These are phyloP conservation scores for Anthracocystis setariae DNA, from an alignment of 1,284 basidiomycete species.

Conservation along the genomic window DNA sequence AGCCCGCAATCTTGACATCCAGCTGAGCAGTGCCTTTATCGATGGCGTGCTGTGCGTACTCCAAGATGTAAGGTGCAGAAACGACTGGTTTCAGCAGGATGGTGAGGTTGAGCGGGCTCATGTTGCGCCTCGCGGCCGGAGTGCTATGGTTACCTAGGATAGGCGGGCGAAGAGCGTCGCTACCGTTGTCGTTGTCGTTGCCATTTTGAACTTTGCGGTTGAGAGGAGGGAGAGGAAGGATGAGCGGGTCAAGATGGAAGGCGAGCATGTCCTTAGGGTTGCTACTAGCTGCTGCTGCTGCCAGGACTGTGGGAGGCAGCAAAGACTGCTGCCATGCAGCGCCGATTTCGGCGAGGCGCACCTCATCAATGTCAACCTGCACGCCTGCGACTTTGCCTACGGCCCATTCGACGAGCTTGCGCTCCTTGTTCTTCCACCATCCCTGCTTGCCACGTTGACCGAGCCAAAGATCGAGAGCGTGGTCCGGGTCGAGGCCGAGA, in stretches of 20 bases:
- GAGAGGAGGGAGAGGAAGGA: conserved; percentile 53
- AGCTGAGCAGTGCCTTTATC: conserved; percentile 48
- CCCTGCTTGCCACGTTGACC: conserved; percentile 42
- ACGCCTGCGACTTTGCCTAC: conserved; percentile 57
- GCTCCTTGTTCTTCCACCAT: conserved; percentile 55
- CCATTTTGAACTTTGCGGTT: conserved; percentile 28
- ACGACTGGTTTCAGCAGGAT: conserved; percentile 58
- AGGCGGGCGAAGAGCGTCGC: conserved; percentile 30
- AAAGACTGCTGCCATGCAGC: conserved; percentile 27
- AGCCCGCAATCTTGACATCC: conserved; percentile 54
- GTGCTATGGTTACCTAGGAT: conserved; percentile 52
- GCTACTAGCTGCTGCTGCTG: background rate
- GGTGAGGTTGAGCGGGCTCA: conserved; percentile 57
- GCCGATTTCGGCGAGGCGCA: conserved; percentile 48
- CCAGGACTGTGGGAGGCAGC: conserved; percentile 11
- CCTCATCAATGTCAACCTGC: conserved; percentile 54
- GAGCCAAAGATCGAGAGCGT: conserved; percentile 60
- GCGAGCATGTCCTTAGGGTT: conserved; percentile 53
- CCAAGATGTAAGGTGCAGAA: conserved; percentile 52
- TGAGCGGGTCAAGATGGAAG: conserved; percentile 60
- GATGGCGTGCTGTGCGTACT: conserved; percentile 50
- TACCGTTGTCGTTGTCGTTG: conserved; percentile 15
- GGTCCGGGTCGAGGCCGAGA: conserved; percentile 59
- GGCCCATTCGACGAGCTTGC: conserved; percentile 60
- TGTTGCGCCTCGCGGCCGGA: conserved; percentile 46